These are phyloP conservation scores for sunflower (Helianthus annuus) DNA, from an alignment of 129 eudicot species.

Conservation along the genomic window DNA sequence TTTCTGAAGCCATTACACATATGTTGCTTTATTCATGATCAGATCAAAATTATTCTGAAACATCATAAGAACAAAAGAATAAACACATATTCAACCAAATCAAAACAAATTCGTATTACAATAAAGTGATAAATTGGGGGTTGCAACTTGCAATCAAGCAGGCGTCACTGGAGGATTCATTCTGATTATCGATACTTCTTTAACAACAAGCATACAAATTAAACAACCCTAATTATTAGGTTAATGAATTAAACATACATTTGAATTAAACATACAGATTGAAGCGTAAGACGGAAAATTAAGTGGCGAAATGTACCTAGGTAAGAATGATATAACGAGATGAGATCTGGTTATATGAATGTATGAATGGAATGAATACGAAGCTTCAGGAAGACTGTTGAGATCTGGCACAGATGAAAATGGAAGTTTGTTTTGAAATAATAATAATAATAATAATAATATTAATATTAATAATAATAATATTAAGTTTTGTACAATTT, in stretches of 20 bases:
- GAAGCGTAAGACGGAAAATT: neutral
- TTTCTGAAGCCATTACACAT: conserved; percentile 53
- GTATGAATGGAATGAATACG: neutral
- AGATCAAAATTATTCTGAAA: conserved; percentile 12
- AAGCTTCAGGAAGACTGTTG: neutral
- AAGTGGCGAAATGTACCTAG: conserved; percentile 5
- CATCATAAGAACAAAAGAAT: conserved; percentile 8
- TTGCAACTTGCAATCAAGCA: neutral
- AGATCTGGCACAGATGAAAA: conserved; percentile 5
- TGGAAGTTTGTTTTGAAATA: neutral
- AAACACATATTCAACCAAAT: conserved; percentile 7
- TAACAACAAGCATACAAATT: conserved; percentile 3
- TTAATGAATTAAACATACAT: neutral
- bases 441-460: too few species aligned
- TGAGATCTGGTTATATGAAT: conserved; percentile 17
- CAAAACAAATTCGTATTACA: neutral
- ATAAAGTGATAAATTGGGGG: neutral
- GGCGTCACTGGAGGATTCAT: neutral
- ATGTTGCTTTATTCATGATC: conserved; percentile 16
- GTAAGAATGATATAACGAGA: neutral
- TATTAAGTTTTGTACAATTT: too few species aligned
- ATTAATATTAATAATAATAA: too few species aligned
- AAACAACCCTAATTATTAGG: neutral
- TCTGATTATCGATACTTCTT: neutral
- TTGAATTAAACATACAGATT: too few species aligned